A percentile compares a stretch with the other conserved stretches of the same genome.
phyloP scores from a whole-genome alignment of 75 land plant species.

The Pinus tabuliformis region DNA sequence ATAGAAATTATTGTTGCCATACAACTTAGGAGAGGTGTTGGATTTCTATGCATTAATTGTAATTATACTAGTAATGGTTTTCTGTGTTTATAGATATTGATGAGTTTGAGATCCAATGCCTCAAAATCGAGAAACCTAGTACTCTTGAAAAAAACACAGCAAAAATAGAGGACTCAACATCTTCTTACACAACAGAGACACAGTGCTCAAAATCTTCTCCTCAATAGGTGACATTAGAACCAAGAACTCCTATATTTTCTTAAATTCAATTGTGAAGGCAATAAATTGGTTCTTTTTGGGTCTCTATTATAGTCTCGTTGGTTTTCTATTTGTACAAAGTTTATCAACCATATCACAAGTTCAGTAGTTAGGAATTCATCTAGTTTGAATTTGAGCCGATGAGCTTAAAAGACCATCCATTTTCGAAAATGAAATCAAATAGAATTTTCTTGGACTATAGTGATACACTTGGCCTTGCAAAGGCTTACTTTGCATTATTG shows the following conservation, averaged over 20 bases:
- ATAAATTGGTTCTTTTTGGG: not conserved
- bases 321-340: not conserved
- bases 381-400: not conserved
- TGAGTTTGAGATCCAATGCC: conserved; percentile 91
- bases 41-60: too few relatives aligned
- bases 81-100: conserved; percentile 62
- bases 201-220: not conserved
- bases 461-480: too few relatives aligned
- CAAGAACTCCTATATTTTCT: not conserved
- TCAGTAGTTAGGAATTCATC: not conserved
- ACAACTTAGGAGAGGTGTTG: conserved; percentile 63
- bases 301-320: not conserved
- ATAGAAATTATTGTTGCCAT: not conserved
- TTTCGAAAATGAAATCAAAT: too few relatives aligned
- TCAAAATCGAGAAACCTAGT: conserved; percentile 45
- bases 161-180: conserved; percentile 5
- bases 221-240: conserved; percentile 12
- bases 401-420: not conserved
- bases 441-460: not conserved
- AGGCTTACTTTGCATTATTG: not conserved
- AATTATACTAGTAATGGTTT: not conserved
- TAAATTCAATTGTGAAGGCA: not conserved
- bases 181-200: too few relatives aligned
- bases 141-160: conserved; percentile 16
- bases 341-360: not conserved